Evolutionary conservation across 176 grass and related monocot genomes (phyloP), one percentile per base, ranked within the genome.

Genomic region (Chloris gayana): DNA sequence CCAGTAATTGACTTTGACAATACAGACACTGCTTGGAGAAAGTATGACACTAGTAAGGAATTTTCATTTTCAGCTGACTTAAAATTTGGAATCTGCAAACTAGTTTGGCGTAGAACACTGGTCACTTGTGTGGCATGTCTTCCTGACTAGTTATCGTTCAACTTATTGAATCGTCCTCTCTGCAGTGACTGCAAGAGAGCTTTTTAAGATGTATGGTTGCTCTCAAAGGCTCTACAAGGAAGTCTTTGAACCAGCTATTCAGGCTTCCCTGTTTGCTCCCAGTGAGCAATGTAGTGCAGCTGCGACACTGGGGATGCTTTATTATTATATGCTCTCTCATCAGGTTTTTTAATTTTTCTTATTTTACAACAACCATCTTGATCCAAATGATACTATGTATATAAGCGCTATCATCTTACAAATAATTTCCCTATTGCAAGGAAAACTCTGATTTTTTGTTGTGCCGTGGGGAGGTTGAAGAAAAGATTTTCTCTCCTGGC

Each of bases 1-100:
- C 44, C 80, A 97, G 94, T 97, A 24, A 85, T 97, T 64, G 89
- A 97, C 82, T 97, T 97, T 39, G 87, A 97, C 68, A 97, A 97
- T 69, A 94, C 91, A 45, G 91, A 94, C 77, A 86, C 87, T 81
- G 82, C 87, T 63, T 97, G 94, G 94, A 90, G 82, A 83, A 97
- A 94, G 83, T 97, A 94, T 79, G 94, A 97, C 44, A 35, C 81
- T 86, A 88, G 94, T 97, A 83, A 93, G 88, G 54, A 63, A 87
- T 69, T 82, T 39, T 54, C 70, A 72, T 77, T 84, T 24, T 32
- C 18, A 25, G 70, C 71, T 65, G 32, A 70, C 65, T 42, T 53
- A 30, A 54, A n/a, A 18, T 26, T 60, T 17, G 14, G 7, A 61
- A 84, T 44, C 50, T 75, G 46, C 11, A 22, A 88, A 61, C 26